These are phyloP conservation scores for Microdochium bolleyi DNA, from an alignment of 2,329 filamentous ascomycete genomes.

Conservation along the genomic window DNA sequence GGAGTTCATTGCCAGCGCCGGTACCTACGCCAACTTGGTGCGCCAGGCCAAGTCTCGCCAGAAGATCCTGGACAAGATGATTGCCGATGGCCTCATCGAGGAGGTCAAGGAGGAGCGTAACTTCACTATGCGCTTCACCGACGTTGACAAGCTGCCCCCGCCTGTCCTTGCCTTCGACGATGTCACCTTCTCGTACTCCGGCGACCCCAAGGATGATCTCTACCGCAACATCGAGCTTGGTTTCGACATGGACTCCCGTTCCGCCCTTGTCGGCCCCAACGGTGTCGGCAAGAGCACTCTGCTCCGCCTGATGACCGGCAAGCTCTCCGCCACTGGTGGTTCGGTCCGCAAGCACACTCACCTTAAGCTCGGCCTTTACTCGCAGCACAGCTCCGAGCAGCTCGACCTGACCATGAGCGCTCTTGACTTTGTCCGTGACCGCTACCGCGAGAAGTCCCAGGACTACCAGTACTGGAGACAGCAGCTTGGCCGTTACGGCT, in stretches of 20 bases:
- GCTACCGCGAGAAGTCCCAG: slow-evolving; percentile 81
- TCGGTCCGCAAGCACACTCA: slow-evolving; percentile 88
- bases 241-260: slow-evolving; percentile 99
- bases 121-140: slow-evolving; percentile 97
- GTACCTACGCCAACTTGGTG: slow-evolving; percentile 99
- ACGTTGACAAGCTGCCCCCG: slow-evolving; percentile 98
- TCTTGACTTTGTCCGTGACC: slow-evolving; percentile 95
- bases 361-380: slow-evolving; percentile 97
- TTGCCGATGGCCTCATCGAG: slow-evolving; percentile 97
- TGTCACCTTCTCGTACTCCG: slow-evolving; percentile 97
- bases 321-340: slow-evolving; percentile 77
- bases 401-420: slow-evolving; percentile 97
- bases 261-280: slow-evolving; percentile 93
- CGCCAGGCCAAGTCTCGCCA: slow-evolving; percentile 97
- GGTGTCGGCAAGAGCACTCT: slow-evolving; percentile 98
- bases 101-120: slow-evolving; percentile 76
- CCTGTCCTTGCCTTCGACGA: slow-evolving; percentile 94
- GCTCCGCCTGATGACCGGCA: slow-evolving; percentile 92
- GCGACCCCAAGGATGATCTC: slow-evolving; percentile 78
- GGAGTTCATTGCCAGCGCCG: slow-evolving; percentile 98
- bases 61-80: slow-evolving; percentile 99
- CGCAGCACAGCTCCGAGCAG: slow-evolving; percentile 96
- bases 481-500: slow-evolving; percentile 89
- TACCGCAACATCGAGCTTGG: slow-evolving; percentile 96
- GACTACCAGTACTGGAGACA: slow-evolving; percentile 99